Base-by-base conservation (phyloP, 2,329 filamentous ascomycete genomes). In the Apiospora aurea region DNA sequence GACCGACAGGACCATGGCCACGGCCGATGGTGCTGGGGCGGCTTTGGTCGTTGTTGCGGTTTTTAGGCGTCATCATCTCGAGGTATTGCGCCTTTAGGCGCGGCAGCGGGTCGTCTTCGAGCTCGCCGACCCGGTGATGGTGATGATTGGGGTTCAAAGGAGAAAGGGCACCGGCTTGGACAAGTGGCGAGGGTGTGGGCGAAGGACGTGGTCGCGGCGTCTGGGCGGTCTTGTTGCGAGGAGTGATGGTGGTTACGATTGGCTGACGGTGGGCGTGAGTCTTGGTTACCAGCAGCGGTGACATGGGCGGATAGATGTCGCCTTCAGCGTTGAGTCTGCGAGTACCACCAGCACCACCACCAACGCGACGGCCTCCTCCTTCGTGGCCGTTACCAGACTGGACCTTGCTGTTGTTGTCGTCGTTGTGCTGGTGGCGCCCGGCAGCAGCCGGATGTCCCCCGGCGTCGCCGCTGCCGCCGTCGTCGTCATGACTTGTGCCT, bases 31-130 rank as follows among this genome's bases (percentile, higher is more conserved):
- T 34, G 14, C 14, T 21, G 24, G 24, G 29, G 14, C 26, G 2
- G 51, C 24, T 34, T 29, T 34, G 24, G 51, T 24, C 24, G 51
- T 34, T 26, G 51, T 11, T 4, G 4, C 26, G 3, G 24, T 26
- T 26, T 11, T 34, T 10, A 4, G 53, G 38, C n/a, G 10, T 21
- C 29, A 64, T 64, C 16, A 64, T 64, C 29, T 64, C 57, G 18
- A 21, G 29, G 34, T 41, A 64, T n/a, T 64, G 29, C 8, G 34
- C 11, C 8, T 38, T 64, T 16, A 64, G 57, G 18, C 57, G 57
- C 18, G 57, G 57, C 18, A 64, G 34, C 57, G 57, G 57, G 21
- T 64, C 57, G 34, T 64, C 57, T 41, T 64, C 57, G 21, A 41
- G n/a, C 34, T 64, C 18, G 34, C 34, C 57, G 34, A 18, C 57